Evolutionary conservation across 805 yeast genomes (phyloP), one percentile per base, ranked within the genome.

Genomic region (Pichia deserticola): DNA sequence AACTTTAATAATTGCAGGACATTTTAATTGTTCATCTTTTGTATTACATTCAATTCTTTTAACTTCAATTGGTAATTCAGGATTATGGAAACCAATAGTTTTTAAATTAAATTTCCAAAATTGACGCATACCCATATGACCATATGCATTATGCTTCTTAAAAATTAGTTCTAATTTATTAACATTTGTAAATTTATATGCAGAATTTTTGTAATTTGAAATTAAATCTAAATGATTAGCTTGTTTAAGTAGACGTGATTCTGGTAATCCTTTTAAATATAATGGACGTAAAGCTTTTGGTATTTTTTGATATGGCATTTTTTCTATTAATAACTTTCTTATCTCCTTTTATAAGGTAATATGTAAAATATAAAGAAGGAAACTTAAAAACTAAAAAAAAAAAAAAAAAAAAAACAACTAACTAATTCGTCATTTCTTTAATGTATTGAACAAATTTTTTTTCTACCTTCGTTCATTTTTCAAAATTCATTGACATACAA

Each of bases 51-150:
- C 69, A 41, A 85, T 72, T 56, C 89, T 72, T 12, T 75, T 69
- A 36, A 88, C 83, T 28, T 75, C 72, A 49, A 88, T 79, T 28
- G 79, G 75, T 30, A 86, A 60, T 41, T 71, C 69, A n/a, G 92
- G 90, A 65, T 89, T 89, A 69, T 88, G 90, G 65, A 86, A 89
- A 63, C 80, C 82, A 54, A 89, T 73, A 7, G 89, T 80, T 29
- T 93, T 95, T 50, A 89, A 70, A 66, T 80, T 77, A 46, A 73
- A 69, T 57, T 78, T 79, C 93, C 95, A 86, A 67, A 89, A 87
- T 56, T 77, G 76, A 58, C 82, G 79, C 49, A 86, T 77, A 2
- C 90, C 90, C 68, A 76, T 72, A 57, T 83, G 81, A 1, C 86
- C 84, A 54, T 72, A 64, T 33, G 71, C 66, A 53, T 70, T 70